phyloP scores from a whole-genome alignment of 345 rosid species.

The Boechera stricta region DNA sequence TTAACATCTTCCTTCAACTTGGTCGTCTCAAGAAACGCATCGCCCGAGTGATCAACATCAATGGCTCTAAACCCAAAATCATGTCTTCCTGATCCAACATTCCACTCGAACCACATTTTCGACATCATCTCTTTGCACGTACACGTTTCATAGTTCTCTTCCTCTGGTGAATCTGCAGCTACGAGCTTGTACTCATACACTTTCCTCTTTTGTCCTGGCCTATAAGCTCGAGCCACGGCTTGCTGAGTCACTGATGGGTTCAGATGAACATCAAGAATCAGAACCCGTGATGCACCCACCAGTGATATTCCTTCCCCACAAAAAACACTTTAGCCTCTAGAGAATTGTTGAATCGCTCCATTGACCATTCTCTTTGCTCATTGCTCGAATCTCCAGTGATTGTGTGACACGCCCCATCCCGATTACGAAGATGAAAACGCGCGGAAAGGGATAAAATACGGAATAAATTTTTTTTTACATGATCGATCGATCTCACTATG shows the following conservation, averaged over 20 bases:
- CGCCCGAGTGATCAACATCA: constrained; percentile 60
- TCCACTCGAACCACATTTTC: constrained; percentile 98
- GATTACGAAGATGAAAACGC: too few relatives aligned
- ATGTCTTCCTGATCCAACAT: constrained; percentile 59
- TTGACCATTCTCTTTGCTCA: constrained; percentile 73
- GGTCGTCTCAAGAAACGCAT: constrained; percentile 59
- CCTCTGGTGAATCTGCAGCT: constrained; percentile 82
- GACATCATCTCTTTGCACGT: constrained; percentile 79
- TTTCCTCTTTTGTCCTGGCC: constrained; percentile 85
- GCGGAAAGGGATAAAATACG: too few relatives aligned
- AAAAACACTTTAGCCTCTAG: constrained; percentile 77
- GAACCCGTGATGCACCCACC: constrained; percentile 85
- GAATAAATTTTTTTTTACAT: too few relatives aligned
- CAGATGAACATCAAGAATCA: constrained; percentile 83
- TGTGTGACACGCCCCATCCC: too few relatives aligned
- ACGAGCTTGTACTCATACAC: constrained; percentile 74
- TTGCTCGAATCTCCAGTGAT: constrained; percentile 78
- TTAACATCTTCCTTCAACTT: constrained; percentile 56
- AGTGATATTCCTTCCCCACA: constrained; percentile 97
- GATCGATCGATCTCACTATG: too few relatives aligned
- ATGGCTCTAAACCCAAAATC: constrained; percentile 58
- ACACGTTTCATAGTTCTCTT: constrained; percentile 68
- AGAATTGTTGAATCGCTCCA: constrained; percentile 81
- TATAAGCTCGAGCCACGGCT: constrained; percentile 86
- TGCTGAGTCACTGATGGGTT: constrained; percentile 99